Conservation (phyloP, 768 basidiomycete species). For the Jaapia argillacea region DNA sequence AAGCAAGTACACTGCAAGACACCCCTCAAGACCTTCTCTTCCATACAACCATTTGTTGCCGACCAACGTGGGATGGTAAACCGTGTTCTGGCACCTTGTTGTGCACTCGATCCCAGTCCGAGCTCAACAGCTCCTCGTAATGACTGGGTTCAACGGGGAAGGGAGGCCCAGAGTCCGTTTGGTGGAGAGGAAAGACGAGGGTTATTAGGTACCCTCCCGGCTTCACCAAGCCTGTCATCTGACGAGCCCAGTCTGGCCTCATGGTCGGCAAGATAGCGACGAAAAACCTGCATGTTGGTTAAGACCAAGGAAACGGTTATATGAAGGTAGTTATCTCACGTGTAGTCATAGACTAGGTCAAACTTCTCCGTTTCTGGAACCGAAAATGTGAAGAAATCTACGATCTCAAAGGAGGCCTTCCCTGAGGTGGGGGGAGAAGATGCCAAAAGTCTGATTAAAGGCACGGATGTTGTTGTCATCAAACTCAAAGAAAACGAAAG, state of each 20-base stretch:
- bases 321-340: conserved; percentile 25
- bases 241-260: conserved; percentile 44
- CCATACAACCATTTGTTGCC: conserved; percentile 48
- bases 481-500: conserved; percentile 1
- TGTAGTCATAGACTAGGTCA: conserved; percentile 59
- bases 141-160: conserved; percentile 49
- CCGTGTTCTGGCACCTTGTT: conserved; percentile 41
- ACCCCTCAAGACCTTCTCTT: too few species aligned
- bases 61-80: conserved; percentile 29
- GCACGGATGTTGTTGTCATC: neutral
- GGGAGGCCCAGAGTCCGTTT: conserved; percentile 44
- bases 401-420: conserved; percentile 27
- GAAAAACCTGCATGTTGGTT: conserved; percentile 41
- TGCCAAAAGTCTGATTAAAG: conserved; percentile 2
- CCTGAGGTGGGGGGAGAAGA: conserved; percentile 15
- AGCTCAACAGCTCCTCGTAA: conserved; percentile 39
- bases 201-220: conserved; percentile 56
- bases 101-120: conserved; percentile 41
- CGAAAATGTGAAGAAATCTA: conserved; percentile 46
- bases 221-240: conserved; percentile 46
- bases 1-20: too few species aligned
- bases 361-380: conserved; percentile 25
- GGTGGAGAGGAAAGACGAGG: conserved; percentile 44
- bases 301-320: neutral
- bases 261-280: conserved; percentile 52